Conservation (phyloP, 202 grass and related monocot genomes). For the Schoenoplectus triqueter region DNA sequence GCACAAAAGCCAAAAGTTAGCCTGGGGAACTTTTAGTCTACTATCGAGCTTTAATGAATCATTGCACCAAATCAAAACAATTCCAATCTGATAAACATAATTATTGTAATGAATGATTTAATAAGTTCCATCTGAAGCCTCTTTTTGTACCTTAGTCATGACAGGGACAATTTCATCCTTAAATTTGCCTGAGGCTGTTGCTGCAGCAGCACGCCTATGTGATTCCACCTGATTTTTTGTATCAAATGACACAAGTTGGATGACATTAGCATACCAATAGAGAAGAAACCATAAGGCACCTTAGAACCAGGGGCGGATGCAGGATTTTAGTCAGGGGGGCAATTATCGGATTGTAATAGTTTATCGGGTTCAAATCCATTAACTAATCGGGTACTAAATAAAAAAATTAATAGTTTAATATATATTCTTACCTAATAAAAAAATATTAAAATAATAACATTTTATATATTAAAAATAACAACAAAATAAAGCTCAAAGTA, state of each 20-base stretch:
- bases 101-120: neutral
- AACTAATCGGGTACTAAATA: too few species aligned
- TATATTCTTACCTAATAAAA: too few species aligned
- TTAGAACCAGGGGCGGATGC: too few species aligned
- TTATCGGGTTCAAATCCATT: too few species aligned
- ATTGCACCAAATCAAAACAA: neutral
- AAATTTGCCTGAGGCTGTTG: conserved; percentile 89
- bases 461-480: too few species aligned
- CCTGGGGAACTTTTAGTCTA: neutral
- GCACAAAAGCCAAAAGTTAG: neutral
- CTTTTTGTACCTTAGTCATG: conserved; percentile 65
- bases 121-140: conserved; percentile 8
- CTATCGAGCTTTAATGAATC: neutral
- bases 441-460: too few species aligned
- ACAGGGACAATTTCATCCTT: conserved; percentile 94
- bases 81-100: neutral
- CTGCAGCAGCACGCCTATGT: conserved; percentile 82
- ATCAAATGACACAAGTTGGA: neutral
- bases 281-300: neutral
- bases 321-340: too few species aligned
- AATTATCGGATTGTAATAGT: too few species aligned
- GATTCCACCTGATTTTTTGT: conserved; percentile 61
- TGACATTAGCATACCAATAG: conserved; percentile 6
- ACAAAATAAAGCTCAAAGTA: too few species aligned
- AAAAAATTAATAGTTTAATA: too few species aligned